Percentiles rank a stretch among this genome's conserved stretches.
Evolutionary conservation across 2,329 filamentous ascomycete genomes (phyloP).

Genomic region (Rhynchosporium graminicola): DNA sequence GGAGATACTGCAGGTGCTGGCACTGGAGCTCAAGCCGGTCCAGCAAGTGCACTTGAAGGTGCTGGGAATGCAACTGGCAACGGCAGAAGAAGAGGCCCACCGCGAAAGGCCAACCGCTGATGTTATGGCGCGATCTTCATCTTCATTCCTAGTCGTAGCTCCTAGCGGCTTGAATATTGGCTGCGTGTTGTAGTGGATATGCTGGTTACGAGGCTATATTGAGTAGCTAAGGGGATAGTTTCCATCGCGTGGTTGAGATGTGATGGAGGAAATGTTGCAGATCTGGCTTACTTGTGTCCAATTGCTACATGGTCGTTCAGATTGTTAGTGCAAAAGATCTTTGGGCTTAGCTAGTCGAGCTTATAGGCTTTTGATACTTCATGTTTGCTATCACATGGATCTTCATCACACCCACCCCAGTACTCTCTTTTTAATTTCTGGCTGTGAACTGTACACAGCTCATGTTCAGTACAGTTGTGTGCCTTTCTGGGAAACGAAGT

Average conservation of each 20-base stretch:
- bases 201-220: not conserved
- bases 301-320: not conserved
- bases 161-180: not conserved
- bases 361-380: too few species aligned
- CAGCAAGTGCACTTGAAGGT: not conserved
- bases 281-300: not conserved
- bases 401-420: too few species aligned
- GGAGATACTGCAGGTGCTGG: not conserved
- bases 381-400: too few species aligned
- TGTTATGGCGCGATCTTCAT: too few species aligned
- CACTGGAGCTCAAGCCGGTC: too few species aligned
- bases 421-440: too few species aligned
- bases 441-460: too few species aligned
- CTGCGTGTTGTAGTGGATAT: not conserved
- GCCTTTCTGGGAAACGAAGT: too few species aligned
- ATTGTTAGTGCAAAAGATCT: too few species aligned
- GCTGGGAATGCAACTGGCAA: not conserved
- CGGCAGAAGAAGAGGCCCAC: not conserved
- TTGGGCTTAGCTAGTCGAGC: too few species aligned
- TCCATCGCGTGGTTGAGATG: not conserved
- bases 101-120: conserved; percentile 3
- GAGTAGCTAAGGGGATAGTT: not conserved
- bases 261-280: not conserved
- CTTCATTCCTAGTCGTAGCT: not conserved
- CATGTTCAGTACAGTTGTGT: too few species aligned